Evolutionary conservation across 441 rosid species (phyloP), one percentile per base, ranked within the genome.

Genomic region (Sinapis alba): DNA sequence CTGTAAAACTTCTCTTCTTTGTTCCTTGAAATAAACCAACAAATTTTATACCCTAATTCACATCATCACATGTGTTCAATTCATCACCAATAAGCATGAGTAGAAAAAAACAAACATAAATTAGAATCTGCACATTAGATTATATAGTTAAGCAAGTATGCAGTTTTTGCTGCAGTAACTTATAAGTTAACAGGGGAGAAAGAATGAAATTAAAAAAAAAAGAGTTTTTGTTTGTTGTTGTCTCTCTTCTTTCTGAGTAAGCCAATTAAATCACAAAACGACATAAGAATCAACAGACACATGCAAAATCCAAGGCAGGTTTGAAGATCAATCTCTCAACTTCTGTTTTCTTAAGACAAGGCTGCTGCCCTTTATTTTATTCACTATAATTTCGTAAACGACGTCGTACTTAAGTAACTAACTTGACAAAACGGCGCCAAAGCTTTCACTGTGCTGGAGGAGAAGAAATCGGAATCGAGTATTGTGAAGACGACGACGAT

Each of bases 141-240:
- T 57, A 74, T 30, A 58, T 63, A 70, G 76, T 63, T 71, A 70
- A 71, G 67, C n/a, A 71, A 71, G 67, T 70, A 51, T 64, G 53
- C 72, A 65, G 71, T 76, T 77, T 71, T 60, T 34, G 61, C 71
- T 65, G 80, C 80, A 64, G 47, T 58, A 65, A 77, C 80, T 77
- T 65, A 30, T 30, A 56, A 76, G 71, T 69, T 63, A 56, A 69
- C 10, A 70, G 9, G 36, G 30, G 5, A 30, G 27, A 6, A 71
- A 43, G 51, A 76, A 57, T 15, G 3, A 63, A n/a, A n/a, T n/a
- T n/a, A n/a, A n/a, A n/a, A n/a, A n/a, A n/a, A n/a, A 45, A 56
- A 70, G 34, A 30, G 71, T 2, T 5, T n/a, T 28, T 24, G 8
- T 7, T 68, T 61, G 13, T 11, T 21, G 21, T 32, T 6, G 54